Conservation (phyloP, 306 rosid species). For the Erythrophleum fordii region DNA sequence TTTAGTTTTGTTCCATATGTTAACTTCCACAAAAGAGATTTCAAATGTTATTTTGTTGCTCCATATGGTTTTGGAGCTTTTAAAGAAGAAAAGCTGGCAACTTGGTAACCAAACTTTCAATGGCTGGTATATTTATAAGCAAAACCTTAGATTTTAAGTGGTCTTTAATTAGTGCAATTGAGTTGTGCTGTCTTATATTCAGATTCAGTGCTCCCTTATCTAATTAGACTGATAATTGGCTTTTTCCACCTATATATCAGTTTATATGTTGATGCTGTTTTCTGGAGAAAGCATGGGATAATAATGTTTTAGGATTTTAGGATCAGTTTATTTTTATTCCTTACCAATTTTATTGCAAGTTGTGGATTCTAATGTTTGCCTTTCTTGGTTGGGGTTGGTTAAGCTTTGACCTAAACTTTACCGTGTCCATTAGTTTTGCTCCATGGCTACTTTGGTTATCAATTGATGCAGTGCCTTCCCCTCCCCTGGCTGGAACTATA, state of each 20-base stretch:
- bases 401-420: background rate
- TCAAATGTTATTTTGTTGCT: background rate
- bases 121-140: background rate
- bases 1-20: slow-evolving; percentile 9
- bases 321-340: background rate
- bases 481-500: background rate
- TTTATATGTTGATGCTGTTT: background rate
- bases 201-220: background rate
- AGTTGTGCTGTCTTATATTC: background rate
- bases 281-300: background rate
- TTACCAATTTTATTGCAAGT: background rate
- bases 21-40: background rate
- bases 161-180: background rate
- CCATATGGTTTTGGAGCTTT: background rate
- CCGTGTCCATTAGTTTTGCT: background rate
- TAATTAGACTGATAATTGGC: background rate
- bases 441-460: background rate
- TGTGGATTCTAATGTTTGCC: background rate
- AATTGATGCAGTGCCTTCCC: background rate
- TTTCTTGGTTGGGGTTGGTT: background rate
- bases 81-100: background rate
- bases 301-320: background rate
- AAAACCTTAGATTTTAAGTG: background rate
- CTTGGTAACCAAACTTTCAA: background rate
- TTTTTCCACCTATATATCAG: background rate